These are phyloP conservation scores for Bertia moriformis DNA, from an alignment of 2,329 filamentous ascomycete species.

Conservation along the genomic window DNA sequence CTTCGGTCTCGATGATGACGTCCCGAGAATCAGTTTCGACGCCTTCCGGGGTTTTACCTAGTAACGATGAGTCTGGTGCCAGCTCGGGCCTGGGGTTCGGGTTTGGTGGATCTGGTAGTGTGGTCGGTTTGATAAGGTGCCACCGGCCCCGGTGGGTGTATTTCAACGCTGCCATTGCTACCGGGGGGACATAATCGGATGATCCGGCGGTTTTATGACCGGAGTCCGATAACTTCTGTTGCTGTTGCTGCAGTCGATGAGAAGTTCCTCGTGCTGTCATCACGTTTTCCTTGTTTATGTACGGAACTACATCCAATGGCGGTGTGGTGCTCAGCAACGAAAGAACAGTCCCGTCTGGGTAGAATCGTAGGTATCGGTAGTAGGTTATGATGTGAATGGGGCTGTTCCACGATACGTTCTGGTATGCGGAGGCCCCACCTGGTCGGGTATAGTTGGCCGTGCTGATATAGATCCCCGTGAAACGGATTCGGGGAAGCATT, in stretches of 20 bases:
- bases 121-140: constrained; percentile 30
- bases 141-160: constrained; percentile 52
- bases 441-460: constrained; percentile 89
- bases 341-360: constrained; percentile 73
- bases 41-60: constrained; percentile 10
- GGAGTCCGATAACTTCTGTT: constrained; percentile 1
- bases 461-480: constrained; percentile 90
- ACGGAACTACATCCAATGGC: constrained; percentile 74
- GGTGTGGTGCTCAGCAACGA: constrained; percentile 69
- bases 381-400: constrained; percentile 95
- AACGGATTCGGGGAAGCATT: constrained; percentile 70
- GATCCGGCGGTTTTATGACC: constrained; percentile 3
- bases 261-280: constrained; percentile 16
- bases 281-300: constrained; percentile 61
- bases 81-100: constrained; percentile 4
- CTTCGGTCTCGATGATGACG: constrained; percentile 74
- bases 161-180: constrained; percentile 45
- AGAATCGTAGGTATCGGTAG: constrained; percentile 91
- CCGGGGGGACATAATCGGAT: constrained; percentile 16
- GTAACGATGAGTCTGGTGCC: constrained; percentile 19
- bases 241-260: not conserved
- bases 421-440: constrained; percentile 58
- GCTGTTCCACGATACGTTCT: constrained; percentile 54
- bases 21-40: constrained; percentile 38
- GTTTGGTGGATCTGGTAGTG: constrained; percentile 3